Percentiles rank a stretch among this genome's conserved stretches.
Evolutionary conservation across 2,329 filamentous ascomycete genomes (phyloP).

Genomic region (Hirsutella thompsonii): DNA sequence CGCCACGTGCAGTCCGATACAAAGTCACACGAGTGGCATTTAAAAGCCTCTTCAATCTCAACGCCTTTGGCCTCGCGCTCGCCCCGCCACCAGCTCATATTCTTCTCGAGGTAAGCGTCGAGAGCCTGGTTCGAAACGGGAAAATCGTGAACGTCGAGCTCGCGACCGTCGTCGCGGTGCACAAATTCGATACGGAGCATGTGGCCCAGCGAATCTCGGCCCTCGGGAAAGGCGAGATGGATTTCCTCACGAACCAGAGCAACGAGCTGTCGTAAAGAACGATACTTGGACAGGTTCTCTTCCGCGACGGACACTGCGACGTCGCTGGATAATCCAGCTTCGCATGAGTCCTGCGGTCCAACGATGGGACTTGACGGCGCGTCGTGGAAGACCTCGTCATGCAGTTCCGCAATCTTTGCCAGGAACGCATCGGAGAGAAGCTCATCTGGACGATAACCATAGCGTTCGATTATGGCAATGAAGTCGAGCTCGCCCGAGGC

Average conservation of each 20-base stretch:
- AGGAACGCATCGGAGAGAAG: conserved; percentile 71
- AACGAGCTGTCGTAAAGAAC: conserved; percentile 33
- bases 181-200: conserved; percentile 43
- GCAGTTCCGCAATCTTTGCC: conserved; percentile 55
- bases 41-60: conserved; percentile 72
- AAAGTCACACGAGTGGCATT: conserved; percentile 79
- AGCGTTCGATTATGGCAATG: conserved; percentile 54
- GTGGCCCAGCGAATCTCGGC: conserved; percentile 31
- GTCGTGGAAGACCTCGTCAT: conserved; percentile 52
- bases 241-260: conserved; percentile 33
- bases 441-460: conserved; percentile 50
- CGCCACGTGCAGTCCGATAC: conserved; percentile 69
- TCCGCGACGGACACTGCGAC: not conserved
- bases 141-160: conserved; percentile 46
- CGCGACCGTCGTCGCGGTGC: conserved; percentile 35
- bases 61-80: conserved; percentile 62
- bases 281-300: conserved; percentile 28
- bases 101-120: conserved; percentile 50
- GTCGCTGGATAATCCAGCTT: not conserved
- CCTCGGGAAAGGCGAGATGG: conserved; percentile 37
- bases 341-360: not conserved
- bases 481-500: conserved; percentile 61
- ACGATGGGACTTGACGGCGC: conserved; percentile 21
- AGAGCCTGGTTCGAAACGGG: conserved; percentile 53
- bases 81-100: conserved; percentile 84